These are phyloP conservation scores for Candida sp. DNA, from an alignment of 1,139 yeast genomes.

Conservation along the genomic window DNA sequence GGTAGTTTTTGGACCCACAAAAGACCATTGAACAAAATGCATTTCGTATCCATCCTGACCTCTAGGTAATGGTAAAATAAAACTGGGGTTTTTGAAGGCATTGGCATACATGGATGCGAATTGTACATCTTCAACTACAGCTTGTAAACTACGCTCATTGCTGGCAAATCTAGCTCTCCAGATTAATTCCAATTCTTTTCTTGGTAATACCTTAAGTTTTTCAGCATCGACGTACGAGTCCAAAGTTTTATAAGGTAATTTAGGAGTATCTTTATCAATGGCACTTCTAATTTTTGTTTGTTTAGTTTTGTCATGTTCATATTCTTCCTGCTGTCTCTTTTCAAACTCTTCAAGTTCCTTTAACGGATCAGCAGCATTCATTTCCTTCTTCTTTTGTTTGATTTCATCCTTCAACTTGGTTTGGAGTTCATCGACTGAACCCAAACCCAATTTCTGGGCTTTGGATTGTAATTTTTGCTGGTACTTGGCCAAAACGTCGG, in stretches of 20 bases:
- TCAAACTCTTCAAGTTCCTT: constrained; percentile 62
- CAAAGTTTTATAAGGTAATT: constrained; percentile 66
- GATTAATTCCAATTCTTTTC: constrained; percentile 69
- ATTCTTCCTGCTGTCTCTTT: constrained; percentile 27
- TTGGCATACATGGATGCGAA: constrained; percentile 59
- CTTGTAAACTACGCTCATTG: constrained; percentile 61
- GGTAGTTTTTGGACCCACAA: constrained; percentile 79
- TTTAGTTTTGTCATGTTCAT: constrained; percentile 42
- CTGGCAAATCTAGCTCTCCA: constrained; percentile 87
- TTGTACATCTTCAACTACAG: constrained; percentile 53
- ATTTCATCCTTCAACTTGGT: constrained; percentile 61
- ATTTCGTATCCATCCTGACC: constrained; percentile 64
- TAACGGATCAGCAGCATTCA: constrained; percentile 67
- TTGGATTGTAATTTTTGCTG: constrained; percentile 30
- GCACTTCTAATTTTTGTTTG: constrained; percentile 61
- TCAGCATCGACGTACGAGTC: constrained; percentile 67
- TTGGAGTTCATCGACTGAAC: constrained; percentile 59
- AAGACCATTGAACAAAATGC: constrained; percentile 93
- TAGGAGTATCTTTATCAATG: constrained; percentile 40
- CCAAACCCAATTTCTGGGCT: constrained; percentile 34
- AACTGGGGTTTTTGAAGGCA: constrained; percentile 74
- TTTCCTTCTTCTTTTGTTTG: constrained; percentile 50
- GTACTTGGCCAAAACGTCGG: constrained; percentile 19
- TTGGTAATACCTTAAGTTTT: constrained; percentile 54
- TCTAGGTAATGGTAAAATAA: constrained; percentile 69